Percentiles rank a stretch among this genome's conserved stretches.
Evolutionary conservation across 192 early-diverging fungal species (phyloP).

Genomic region (Cetraspora pellucida): DNA sequence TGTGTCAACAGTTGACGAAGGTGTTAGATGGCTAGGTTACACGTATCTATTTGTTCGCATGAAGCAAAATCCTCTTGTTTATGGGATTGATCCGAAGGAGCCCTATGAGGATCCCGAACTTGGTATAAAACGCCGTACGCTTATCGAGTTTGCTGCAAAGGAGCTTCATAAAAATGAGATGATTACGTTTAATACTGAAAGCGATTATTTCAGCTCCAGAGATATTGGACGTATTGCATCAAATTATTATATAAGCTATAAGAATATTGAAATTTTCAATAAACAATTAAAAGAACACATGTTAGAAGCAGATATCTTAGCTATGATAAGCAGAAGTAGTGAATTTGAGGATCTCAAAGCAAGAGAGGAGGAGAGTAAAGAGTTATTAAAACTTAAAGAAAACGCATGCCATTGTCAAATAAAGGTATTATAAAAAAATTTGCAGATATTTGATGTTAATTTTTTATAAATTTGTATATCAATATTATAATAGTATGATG

Average conservation of each 20-base stretch:
- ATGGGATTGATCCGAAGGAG: constrained; percentile 84
- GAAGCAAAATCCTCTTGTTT: constrained; percentile 92
- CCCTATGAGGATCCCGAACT: constrained; percentile 78
- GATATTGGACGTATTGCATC: constrained; percentile 93
- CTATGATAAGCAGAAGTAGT: constrained; percentile 83
- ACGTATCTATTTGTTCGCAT: constrained; percentile 97
- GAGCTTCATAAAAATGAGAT: constrained; percentile 84
- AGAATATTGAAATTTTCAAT: constrained; percentile 89
- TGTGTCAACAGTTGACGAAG: constrained; percentile 94
- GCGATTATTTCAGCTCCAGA: constrained; percentile 83
- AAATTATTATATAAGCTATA: constrained; percentile 88
- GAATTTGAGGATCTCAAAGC: constrained; percentile 95
- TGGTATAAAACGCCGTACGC: constrained; percentile 76
- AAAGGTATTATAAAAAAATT: constrained; percentile 50
- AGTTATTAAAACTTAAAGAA: constrained; percentile 72
- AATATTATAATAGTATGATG: constrained; percentile 59
- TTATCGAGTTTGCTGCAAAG: constrained; percentile 76
- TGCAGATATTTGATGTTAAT: no score
- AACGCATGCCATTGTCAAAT: constrained; percentile 83
- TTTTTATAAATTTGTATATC: not conserved
- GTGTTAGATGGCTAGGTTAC: constrained; percentile 95
- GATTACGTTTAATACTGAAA: constrained; percentile 86
- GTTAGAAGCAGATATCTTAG: constrained; percentile 92
- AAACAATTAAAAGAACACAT: constrained; percentile 80
- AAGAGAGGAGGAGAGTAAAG: constrained; percentile 85